These are phyloP conservation scores for Ascobolus immersus DNA, from an alignment of 495 filamentous ascomycete genomes.

Conservation along the genomic window DNA sequence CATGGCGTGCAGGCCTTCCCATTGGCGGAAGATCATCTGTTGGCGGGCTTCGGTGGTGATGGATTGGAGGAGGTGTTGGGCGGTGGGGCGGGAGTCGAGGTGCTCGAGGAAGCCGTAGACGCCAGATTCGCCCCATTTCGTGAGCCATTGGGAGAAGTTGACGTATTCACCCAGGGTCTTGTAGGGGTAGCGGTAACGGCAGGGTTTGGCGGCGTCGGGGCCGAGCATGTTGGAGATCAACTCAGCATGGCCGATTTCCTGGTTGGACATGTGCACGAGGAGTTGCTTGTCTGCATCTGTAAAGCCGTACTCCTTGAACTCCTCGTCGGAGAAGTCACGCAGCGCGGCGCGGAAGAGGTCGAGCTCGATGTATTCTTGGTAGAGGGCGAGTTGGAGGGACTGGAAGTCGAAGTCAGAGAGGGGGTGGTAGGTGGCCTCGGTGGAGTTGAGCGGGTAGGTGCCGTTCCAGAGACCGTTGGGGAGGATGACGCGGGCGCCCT, in stretches of 20 bases:
- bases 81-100: constrained; percentile 50
- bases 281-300: constrained; percentile 40
- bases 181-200: constrained; percentile 63
- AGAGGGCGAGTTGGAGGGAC: constrained; percentile 41
- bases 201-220: constrained; percentile 41
- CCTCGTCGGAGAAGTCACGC: constrained; percentile 37
- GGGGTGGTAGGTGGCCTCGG: too few species aligned
- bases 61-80: constrained; percentile 43
- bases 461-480: too few species aligned
- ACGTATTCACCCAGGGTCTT: constrained; percentile 52
- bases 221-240: constrained; percentile 65
- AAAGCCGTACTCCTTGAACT: constrained; percentile 44
- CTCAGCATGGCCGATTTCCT: constrained; percentile 61
- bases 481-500: too few species aligned
- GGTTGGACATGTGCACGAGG: constrained; percentile 63
- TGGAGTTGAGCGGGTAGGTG: too few species aligned
- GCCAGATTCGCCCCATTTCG: constrained; percentile 56
- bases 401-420: constrained; percentile 53
- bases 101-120: constrained; percentile 69
- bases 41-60: constrained; percentile 71
- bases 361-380: constrained; percentile 71
- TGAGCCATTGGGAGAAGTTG: constrained; percentile 70
- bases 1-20: constrained; percentile 62
- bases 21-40: constrained; percentile 72
- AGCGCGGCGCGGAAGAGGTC: constrained; percentile 74